Evolutionary conservation across 768 basidiomycete species (phyloP).

Genomic region (Baorangia bicolor): DNA sequence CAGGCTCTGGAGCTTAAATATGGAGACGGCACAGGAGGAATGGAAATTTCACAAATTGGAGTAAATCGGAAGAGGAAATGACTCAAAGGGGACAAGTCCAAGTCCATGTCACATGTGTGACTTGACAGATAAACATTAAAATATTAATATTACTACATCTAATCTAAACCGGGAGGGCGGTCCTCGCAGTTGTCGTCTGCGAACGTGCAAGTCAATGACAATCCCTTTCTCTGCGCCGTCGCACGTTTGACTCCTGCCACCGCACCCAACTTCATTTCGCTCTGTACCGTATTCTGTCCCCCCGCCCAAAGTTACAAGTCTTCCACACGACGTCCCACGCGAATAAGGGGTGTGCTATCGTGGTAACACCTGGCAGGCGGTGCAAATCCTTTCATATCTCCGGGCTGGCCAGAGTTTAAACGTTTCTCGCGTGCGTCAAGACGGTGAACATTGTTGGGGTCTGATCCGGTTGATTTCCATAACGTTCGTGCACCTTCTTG

Average conservation of each 20-base stretch:
- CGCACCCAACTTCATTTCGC: background rate
- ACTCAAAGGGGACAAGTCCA: constrained; percentile 33
- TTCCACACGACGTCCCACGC: background rate
- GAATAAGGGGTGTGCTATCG: background rate
- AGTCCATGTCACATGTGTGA: constrained; percentile 25
- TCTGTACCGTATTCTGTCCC: too few relatives aligned
- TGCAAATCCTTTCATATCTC: background rate
- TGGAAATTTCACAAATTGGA: constrained; percentile 35
- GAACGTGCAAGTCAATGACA: constrained; percentile 14
- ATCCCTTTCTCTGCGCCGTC: background rate
- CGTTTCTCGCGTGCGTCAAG: background rate
- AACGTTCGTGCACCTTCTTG: constrained; percentile 3
- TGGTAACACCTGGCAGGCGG: background rate
- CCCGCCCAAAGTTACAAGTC: too few relatives aligned
- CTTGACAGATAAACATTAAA: background rate
- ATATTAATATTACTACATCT: constrained; percentile 5
- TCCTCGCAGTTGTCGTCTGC: background rate
- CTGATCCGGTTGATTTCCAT: too few relatives aligned
- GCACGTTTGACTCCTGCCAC: constrained; percentile 18
- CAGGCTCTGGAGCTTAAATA: constrained; percentile 31
- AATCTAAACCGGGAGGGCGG: constrained; percentile 5
- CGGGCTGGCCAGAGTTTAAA: background rate
- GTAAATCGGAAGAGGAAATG: constrained; percentile 32
- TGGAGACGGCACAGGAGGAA: constrained; percentile 38
- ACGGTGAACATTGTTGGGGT: too few relatives aligned